These are phyloP conservation scores for Wickerhamiella bombiphila DNA, from an alignment of 805 yeast genomes.

Conservation along the genomic window DNA sequence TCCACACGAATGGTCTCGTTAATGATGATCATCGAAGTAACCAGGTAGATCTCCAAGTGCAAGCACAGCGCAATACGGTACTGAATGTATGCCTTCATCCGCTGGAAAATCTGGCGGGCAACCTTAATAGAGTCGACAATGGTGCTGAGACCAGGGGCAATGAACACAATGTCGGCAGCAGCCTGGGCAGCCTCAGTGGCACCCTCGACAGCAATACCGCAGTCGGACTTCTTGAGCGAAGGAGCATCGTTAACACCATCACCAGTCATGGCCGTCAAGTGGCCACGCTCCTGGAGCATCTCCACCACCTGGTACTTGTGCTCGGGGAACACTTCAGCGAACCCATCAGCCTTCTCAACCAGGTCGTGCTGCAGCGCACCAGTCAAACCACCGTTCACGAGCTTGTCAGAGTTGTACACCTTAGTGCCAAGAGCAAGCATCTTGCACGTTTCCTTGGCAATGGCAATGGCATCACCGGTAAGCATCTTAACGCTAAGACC, in stretches of 20 bases:
- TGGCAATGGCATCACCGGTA: conserved; percentile 98
- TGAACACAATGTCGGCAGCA: conserved; percentile 91
- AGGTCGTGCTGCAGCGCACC: conserved; percentile 97
- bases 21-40: conserved; percentile 91
- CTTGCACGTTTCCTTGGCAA: conserved; percentile 97
- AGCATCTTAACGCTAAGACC: conserved; percentile 96
- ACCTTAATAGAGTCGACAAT: conserved; percentile 90
- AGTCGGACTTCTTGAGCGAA: conserved; percentile 87
- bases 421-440: conserved; percentile 93
- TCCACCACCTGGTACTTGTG: conserved; percentile 94
- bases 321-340: conserved; percentile 97
- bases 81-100: conserved; percentile 96
- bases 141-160: conserved; percentile 91
- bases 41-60: conserved; percentile 88
- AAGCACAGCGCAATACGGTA: conserved; percentile 94
- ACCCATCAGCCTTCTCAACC: conserved; percentile 96
- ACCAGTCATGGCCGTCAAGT: conserved; percentile 98
- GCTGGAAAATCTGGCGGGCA: conserved; percentile 95
- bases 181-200: conserved; percentile 95
- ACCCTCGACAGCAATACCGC: conserved; percentile 98
- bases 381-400: conserved; percentile 91
- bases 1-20: conserved; percentile 75
- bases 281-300: conserved; percentile 89
- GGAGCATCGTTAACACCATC: conserved; percentile 99
- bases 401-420: conserved; percentile 93